Percentiles rank a stretch among this genome's conserved stretches.
phyloP scores from a whole-genome alignment of 345 rosid species.

The Acer saccharum region DNA sequence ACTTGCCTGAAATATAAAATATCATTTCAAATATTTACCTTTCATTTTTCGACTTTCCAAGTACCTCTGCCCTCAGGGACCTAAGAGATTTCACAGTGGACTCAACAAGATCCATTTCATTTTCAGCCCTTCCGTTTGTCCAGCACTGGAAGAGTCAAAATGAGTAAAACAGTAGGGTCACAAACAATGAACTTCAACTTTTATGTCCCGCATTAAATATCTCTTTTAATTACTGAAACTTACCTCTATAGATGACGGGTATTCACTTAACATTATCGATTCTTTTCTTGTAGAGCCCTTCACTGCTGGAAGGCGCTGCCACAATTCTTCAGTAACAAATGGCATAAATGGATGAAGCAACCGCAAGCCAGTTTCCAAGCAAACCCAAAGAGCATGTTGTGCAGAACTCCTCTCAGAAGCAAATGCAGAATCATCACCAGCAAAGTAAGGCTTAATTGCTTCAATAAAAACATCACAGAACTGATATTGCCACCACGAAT shows the following conservation, averaged over 20 bases:
- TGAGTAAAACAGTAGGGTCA: background rate
- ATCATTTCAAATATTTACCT: constrained; percentile 41
- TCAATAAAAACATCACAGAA: constrained; percentile 96
- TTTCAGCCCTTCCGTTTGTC: constrained; percentile 64
- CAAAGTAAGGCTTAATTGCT: constrained; percentile 83
- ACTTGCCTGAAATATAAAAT: background rate
- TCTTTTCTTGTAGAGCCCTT: constrained; percentile 45
- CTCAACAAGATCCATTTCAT: constrained; percentile 76
- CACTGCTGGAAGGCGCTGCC: constrained; percentile 88
- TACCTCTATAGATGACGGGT: constrained; percentile 73
- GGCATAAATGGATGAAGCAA: constrained; percentile 99
- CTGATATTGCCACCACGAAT: constrained; percentile 98
- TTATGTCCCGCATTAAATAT: background rate
- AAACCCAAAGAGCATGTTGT: constrained; percentile 70
- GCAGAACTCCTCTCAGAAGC: constrained; percentile 68
- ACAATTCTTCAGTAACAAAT: constrained; percentile 86
- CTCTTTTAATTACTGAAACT: constrained; percentile 12
- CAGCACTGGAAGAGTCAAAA: constrained; percentile 47
- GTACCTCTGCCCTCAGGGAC: constrained; percentile 74
- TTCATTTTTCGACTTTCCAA: constrained; percentile 75
- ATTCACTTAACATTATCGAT: constrained; percentile 80
- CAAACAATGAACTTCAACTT: constrained; percentile 1
- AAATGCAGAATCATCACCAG: constrained; percentile 53
- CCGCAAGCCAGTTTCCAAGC: constrained; percentile 82
- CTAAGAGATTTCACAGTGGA: constrained; percentile 71